Evolutionary conservation across 2,329 filamentous ascomycete species (phyloP), one percentile per base, ranked within the genome.

Genomic region (Daldinia sp.): DNA sequence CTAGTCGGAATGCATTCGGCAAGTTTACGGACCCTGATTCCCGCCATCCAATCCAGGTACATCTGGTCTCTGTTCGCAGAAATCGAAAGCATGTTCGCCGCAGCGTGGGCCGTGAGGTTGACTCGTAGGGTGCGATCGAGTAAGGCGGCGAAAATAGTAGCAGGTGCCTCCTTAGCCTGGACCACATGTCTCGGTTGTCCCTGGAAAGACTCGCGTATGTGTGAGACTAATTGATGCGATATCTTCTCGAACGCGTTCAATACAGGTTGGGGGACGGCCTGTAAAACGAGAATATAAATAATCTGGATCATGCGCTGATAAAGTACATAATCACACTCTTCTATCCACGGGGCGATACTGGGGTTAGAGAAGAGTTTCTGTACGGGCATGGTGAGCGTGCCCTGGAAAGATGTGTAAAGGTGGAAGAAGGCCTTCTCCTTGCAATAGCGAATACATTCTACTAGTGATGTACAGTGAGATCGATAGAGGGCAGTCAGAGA

Each of bases 301-400:
- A 98, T 97, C 60, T 91, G 90, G 82, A 98, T 94, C 92, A 98
- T 97, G 73, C 94, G 94, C 79, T 98, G 94, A 78, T 99, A 99
- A 82, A 98, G 92, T 37, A 95, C 87, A 82, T 96, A 97, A 79
- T 99, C 96, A 78, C 93, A 97, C 78, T 97, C 92, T 78, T 96
- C 93, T 68, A 99, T 97, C 96, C 96, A 99, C 1, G 92, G 87
- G 2, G 94, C 93, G 62, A 98, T 84, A 62, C 90, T 90, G 2
- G 92, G 89, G 75, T 97, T 89, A 13, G 90, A 90, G 75, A 99
- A 92, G 2, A 99, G 83, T 79, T 97, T 98, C 79, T 98, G 94
- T 2, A 98, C 95, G 5, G 96, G 96, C 80, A 98, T 97, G 0
- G 96, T 99, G 75, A 99, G 87, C 1, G 94, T 98, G 62, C 96